Evolutionary conservation across 352 stramenopile species (phyloP).

Genomic region (Phytophthora capsici): DNA sequence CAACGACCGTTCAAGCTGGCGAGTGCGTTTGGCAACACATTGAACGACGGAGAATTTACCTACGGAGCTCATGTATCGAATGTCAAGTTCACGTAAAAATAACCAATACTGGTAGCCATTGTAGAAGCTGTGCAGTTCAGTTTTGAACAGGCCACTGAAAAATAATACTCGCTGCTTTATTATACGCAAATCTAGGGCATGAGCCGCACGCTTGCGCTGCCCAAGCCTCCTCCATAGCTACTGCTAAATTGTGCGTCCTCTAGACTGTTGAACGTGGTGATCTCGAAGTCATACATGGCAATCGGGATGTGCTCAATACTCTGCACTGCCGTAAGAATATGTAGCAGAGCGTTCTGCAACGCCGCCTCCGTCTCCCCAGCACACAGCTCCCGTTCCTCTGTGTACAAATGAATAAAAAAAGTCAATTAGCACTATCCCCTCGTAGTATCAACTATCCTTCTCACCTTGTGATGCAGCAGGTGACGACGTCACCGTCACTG

Average conservation of each 20-base stretch:
- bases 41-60: conserved; percentile 34
- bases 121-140: too few species aligned
- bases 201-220: conserved; percentile 49
- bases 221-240: conserved; percentile 42
- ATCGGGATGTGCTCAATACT: conserved; percentile 81
- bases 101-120: too few species aligned
- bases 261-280: conserved; percentile 55
- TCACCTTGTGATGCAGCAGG: conserved; percentile 49
- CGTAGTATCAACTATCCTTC: not conserved
- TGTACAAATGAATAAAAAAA: conserved; percentile 13
- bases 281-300: conserved; percentile 89
- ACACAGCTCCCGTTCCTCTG: conserved; percentile 55
- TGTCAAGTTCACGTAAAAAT: too few species aligned
- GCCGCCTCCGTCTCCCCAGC: conserved; percentile 66
- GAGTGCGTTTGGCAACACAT: conserved; percentile 39
- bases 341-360: conserved; percentile 72
- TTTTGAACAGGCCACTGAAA: too few species aligned
- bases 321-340: conserved; percentile 80
- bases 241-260: conserved; percentile 56
- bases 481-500: conserved; percentile 62
- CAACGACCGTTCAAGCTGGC: conserved; percentile 41
- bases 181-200: conserved; percentile 36
- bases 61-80: conserved; percentile 8
- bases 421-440: too few species aligned
- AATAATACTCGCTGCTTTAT: not conserved